Percentiles rank a stretch among this genome's conserved stretches.
These are phyloP conservation scores for Pseudonitzschia multiseries DNA, from an alignment of 108 stramenopile species.

Conservation along the genomic window DNA sequence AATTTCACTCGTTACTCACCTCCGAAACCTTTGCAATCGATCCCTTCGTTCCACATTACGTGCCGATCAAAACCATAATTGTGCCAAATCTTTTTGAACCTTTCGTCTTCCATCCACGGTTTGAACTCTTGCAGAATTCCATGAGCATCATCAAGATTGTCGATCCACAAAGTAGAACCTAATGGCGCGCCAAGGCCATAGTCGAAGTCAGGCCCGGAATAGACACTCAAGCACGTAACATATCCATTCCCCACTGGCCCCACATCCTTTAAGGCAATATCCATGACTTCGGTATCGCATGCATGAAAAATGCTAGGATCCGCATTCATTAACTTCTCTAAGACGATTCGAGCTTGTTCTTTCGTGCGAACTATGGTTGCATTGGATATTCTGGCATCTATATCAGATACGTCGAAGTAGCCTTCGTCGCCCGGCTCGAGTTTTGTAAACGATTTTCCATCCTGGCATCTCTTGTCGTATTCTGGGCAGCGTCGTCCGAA, in stretches of 20 bases:
- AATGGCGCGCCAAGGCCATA: constrained; percentile 83
- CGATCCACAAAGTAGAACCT: constrained; percentile 86
- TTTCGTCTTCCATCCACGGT: constrained; percentile 77
- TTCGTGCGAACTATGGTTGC: constrained; percentile 72
- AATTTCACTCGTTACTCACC: constrained; percentile 33
- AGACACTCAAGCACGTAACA: constrained; percentile 93
- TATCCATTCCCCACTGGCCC: constrained; percentile 96
- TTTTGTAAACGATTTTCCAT: background rate
- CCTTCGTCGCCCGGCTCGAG: constrained; percentile 71
- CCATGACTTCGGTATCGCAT: constrained; percentile 98
- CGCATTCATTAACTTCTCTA: constrained; percentile 46
- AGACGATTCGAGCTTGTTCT: constrained; percentile 68
- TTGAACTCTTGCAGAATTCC: constrained; percentile 89
- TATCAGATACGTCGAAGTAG: constrained; percentile 55
- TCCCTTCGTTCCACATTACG: constrained; percentile 94
- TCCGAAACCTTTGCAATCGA: constrained; percentile 81
- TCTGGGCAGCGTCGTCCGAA: constrained; percentile 68
- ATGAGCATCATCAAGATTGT: constrained; percentile 84
- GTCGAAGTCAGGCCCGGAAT: constrained; percentile 89
- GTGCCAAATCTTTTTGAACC: constrained; percentile 92
- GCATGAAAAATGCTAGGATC: constrained; percentile 70
- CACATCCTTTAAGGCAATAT: constrained; percentile 81
- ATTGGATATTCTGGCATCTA: constrained; percentile 12
- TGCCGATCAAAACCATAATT: constrained; percentile 99
- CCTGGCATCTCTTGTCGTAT: constrained; percentile 28